These are phyloP conservation scores for Aegilops speltoides DNA, from an alignment of 176 grass and related monocot genomes.

Conservation along the genomic window DNA sequence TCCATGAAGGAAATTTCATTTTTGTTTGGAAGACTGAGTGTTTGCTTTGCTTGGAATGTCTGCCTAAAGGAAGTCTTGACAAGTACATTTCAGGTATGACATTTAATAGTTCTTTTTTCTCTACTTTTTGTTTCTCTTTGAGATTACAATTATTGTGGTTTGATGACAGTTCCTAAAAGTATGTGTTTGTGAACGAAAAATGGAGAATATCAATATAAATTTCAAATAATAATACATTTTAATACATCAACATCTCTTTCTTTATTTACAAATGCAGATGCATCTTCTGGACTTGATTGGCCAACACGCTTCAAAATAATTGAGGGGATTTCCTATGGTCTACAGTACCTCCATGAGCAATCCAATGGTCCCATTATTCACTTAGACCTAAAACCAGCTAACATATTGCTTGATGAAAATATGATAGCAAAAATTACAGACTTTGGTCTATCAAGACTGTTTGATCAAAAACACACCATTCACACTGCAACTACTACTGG, in stretches of 20 bases:
- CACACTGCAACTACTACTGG: neutral
- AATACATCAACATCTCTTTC: neutral
- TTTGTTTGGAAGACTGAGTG: neutral
- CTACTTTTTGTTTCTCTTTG: neutral
- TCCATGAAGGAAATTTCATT: neutral
- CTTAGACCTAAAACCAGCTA: neutral
- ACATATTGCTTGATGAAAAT: neutral
- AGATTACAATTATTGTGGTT: neutral
- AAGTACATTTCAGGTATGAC: neutral
- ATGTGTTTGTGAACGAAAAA: neutral
- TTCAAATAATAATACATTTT: neutral
- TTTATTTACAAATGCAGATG: neutral
- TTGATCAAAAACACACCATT: neutral
- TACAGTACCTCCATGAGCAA: neutral
- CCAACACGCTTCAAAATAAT: neutral
- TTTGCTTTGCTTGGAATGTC: neutral
- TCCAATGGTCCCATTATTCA: neutral
- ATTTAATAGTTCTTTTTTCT: neutral
- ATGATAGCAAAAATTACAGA: neutral
- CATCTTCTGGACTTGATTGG: neutral
- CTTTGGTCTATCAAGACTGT: neutral
- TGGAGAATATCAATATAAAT: neutral
- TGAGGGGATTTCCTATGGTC: neutral
- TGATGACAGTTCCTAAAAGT: neutral
- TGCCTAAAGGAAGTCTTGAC: neutral